Evolutionary conservation across 1,284 basidiomycete species (phyloP).

Genomic region (Nidula niveotomentosa): DNA sequence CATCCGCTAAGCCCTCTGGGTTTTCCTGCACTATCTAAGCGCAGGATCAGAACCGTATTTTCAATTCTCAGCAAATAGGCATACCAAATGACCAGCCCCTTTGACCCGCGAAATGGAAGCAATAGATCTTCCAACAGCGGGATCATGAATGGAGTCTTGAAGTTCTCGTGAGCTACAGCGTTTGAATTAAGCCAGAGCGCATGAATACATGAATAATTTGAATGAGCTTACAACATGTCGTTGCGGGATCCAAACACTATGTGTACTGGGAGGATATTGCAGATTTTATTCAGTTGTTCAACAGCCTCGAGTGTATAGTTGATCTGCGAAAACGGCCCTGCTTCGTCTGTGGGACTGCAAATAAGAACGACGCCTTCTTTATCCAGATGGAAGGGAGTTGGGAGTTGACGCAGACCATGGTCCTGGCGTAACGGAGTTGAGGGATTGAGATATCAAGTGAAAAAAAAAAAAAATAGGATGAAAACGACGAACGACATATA

Average conservation of each 20-base stretch:
- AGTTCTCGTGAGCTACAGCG: conserved; percentile 1
- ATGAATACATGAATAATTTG: neutral
- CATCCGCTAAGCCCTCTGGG: too few species aligned
- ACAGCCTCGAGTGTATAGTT: neutral
- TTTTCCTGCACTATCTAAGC: too few species aligned
- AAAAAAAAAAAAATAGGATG: neutral
- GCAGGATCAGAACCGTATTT: too few species aligned
- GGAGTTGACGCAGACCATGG: neutral
- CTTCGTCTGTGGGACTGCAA: neutral
- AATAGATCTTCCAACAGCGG: conserved; percentile 10
- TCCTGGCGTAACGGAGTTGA: neutral
- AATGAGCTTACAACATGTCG: neutral
- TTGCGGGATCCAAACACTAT: neutral
- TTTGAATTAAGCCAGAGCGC: neutral
- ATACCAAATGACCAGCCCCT: conserved; percentile 16
- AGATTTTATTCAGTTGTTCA: neutral
- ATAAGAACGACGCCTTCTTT: too few species aligned
- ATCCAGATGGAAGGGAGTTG: neutral
- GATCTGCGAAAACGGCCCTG: neutral
- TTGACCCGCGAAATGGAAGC: conserved; percentile 12
- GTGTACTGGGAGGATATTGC: neutral
- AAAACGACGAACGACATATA: neutral
- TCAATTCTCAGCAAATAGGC: neutral
- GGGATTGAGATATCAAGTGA: neutral
- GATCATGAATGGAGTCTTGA: conserved; percentile 14